Evolutionary conservation across 257 asterid species (phyloP).

Genomic region (Craterostigma plantagineum): DNA sequence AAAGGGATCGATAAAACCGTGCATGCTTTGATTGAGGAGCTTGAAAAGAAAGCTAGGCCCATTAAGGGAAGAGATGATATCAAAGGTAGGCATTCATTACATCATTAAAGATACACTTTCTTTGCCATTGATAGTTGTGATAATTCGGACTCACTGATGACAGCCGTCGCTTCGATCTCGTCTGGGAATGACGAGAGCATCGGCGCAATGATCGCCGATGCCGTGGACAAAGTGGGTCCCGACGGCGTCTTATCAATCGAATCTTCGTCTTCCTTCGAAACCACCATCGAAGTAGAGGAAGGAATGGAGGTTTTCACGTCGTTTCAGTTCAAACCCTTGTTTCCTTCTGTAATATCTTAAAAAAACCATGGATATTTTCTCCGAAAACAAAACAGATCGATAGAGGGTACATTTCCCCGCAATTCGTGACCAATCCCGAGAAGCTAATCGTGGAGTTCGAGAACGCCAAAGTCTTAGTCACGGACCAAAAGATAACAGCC

Average conservation of each 20-base stretch:
- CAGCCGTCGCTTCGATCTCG: conserved; percentile 87
- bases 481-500: conserved; percentile 77
- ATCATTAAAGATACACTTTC: too few species aligned
- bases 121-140: conserved; percentile 3
- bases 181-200: conserved; percentile 81
- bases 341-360: too few species aligned
- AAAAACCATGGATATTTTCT: too few species aligned
- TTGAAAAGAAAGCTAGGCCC: conserved; percentile 81
- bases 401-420: conserved; percentile 86
- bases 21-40: conserved; percentile 50
- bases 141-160: conserved; percentile 10
- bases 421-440: conserved; percentile 77
- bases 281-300: conserved; percentile 91
- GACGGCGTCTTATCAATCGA: conserved; percentile 96
- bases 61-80: conserved; percentile 90
- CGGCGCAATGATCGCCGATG: conserved; percentile 87
- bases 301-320: conserved; percentile 99
- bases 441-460: conserved; percentile 65
- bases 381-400: too few species aligned
- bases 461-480: conserved; percentile 53
- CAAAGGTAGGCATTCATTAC: too few species aligned
- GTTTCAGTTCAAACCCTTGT: too few species aligned
- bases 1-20: conserved; percentile 91
- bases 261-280: conserved; percentile 91
- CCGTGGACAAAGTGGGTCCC: conserved; percentile 95